phyloP scores from a whole-genome alignment of 83 land plant genomes.

The Larix sibirica region DNA sequence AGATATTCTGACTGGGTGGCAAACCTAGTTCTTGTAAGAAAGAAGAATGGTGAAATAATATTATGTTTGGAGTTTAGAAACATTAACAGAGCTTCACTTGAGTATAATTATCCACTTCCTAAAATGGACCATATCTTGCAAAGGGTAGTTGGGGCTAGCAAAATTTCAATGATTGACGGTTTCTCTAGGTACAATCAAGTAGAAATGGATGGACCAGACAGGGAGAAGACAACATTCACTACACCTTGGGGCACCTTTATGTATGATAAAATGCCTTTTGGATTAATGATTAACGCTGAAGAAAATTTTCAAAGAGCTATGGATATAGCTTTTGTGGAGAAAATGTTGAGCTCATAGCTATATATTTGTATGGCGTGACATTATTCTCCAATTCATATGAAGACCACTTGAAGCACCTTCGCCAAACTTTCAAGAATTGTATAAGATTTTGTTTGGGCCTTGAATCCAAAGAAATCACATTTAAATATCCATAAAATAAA shows the following conservation, averaged over 20 bases:
- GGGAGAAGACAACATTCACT: neutral
- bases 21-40: neutral
- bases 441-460: too few species aligned
- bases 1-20: neutral
- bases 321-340: neutral
- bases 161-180: neutral
- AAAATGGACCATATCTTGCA: neutral
- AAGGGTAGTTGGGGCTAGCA: neutral
- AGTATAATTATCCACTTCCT: neutral
- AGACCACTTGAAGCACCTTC: neutral
- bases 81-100: neutral
- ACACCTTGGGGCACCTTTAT: neutral
- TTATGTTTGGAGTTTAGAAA: neutral
- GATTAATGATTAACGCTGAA: neutral
- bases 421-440: too few species aligned
- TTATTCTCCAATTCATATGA: neutral
- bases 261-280: neutral
- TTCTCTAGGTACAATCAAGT: neutral
- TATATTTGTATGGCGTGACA: neutral
- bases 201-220: neutral
- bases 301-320: neutral
- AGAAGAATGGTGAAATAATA: neutral
- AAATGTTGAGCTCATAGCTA: neutral
- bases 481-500: too few species aligned
- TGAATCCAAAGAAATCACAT: too few species aligned